Evolutionary conservation across 2,329 filamentous ascomycete species (phyloP).

Genomic region (Capronia coronata): DNA sequence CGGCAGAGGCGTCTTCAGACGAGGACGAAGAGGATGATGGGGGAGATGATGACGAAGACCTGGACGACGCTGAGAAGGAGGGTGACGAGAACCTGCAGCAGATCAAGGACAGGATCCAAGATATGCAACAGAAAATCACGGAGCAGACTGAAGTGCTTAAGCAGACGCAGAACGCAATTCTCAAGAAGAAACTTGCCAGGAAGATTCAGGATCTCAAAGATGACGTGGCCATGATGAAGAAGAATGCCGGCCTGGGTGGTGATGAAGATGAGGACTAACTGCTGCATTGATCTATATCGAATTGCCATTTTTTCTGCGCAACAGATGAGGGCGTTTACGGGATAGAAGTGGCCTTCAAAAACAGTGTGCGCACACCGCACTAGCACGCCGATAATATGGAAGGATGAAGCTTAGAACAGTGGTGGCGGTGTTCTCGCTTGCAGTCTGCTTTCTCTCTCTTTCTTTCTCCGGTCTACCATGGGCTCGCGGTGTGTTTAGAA

Average conservation of each 20-base stretch:
- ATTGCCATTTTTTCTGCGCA: no score
- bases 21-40: conserved; percentile 34
- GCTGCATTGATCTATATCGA: no score
- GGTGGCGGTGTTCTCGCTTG: neutral
- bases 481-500: neutral
- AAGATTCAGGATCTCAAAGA: conserved; percentile 34
- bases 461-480: no score
- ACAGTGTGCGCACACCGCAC: no score
- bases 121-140: conserved; percentile 41
- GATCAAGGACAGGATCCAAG: conserved; percentile 37
- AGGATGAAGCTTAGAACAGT: neutral
- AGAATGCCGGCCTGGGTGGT: conserved; percentile 23
- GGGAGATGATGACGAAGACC: conserved; percentile 38
- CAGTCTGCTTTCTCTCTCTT: no score
- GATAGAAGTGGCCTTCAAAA: no score
- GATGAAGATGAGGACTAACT: conserved; percentile 26
- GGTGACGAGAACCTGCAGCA: conserved; percentile 31
- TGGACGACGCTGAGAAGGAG: conserved; percentile 40
- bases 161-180: conserved; percentile 20
- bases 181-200: conserved; percentile 38
- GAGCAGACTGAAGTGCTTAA: conserved; percentile 40
- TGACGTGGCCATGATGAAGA: conserved; percentile 27
- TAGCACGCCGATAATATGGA: no score
- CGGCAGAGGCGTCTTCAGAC: conserved; percentile 17
- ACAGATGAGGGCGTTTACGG: no score